Base-by-base conservation (phyloP, 2,329 filamentous ascomycete genomes). In the Ophiobolus disseminans region DNA sequence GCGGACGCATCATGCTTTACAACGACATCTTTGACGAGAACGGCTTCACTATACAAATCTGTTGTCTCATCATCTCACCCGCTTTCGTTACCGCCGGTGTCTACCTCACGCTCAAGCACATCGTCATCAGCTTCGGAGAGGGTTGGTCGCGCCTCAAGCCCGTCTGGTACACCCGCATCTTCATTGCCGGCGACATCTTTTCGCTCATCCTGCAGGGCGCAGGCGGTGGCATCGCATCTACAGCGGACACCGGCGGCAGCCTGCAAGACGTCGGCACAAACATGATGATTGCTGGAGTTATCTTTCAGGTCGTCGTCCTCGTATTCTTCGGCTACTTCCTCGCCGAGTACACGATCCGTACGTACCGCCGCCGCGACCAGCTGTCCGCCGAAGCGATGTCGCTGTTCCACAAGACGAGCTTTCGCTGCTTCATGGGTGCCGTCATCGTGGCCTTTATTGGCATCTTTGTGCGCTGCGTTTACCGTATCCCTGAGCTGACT, bases 201-300 rank as follows among this genome's bases (percentile, higher is more conserved):
- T 82, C 79, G n/a, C 76, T 87, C n/a, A 55, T 82, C 10, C 69
- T 86, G 4, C 84, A 86, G 65, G 82, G 81, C 4, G 76, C 75
- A 6, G 83, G 83, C 10, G 83, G 84, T 47, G 83, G 78, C 40
- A 73, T 85, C 36, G 81, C 85, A 1, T 81, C 83, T 0, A 77
- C 78, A 0, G 80, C 80, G 1, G 70, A 76, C 11, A 50, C 55
- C 3, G 63, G 68, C 2, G 62, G 78, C n/a, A 68, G 75, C 7
- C 34, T 60, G 9, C 57, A 60, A n/a, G 68, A 80, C 28, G 62
- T 75, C 1, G 82, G 82, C 4, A 78, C 81, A 42, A 69, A 82
- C 53, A 76, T 85, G 47, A 84, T 85, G 70, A 79, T 85, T 40
- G 77, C 82, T 0, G 83, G 83, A 59, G 78, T 86, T 32, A 75